A percentile compares a stretch with the other conserved stretches of the same genome.
phyloP scores from a whole-genome alignment of 1,284 basidiomycete species.

The Papiliotrema flavescens region DNA sequence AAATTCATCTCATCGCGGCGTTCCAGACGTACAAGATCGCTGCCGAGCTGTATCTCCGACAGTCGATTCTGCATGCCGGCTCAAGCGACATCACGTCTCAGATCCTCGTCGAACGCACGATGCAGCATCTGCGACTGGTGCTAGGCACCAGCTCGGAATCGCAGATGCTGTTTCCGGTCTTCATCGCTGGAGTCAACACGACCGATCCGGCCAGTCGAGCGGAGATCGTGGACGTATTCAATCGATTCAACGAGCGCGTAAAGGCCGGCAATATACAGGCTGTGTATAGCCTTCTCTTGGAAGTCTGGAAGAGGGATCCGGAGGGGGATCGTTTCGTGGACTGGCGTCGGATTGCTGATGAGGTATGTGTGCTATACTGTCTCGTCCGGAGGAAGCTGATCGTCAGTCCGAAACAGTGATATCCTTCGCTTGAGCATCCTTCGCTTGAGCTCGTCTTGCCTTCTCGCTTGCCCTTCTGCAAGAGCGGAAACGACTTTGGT shows the following conservation, averaged over 20 bases:
- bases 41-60: conserved; percentile 34
- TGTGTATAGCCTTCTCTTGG: conserved; percentile 23
- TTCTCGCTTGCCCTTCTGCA: no score
- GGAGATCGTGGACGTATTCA: conserved; percentile 23
- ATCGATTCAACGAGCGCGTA: conserved; percentile 24
- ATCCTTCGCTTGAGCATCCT: not conserved
- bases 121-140: conserved; percentile 23
- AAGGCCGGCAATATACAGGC: conserved; percentile 27
- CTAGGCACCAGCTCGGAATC: conserved; percentile 33
- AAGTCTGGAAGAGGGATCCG: conserved; percentile 31
- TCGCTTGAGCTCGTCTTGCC: no score
- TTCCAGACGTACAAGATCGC: conserved; percentile 33
- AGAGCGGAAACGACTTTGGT: no score
- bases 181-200: conserved; percentile 31
- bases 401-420: not conserved
- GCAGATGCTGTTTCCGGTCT: conserved; percentile 37
- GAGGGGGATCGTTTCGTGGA: conserved; percentile 25
- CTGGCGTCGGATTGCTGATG: conserved; percentile 22
- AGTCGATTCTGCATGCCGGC: conserved; percentile 20
- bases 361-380: conserved; percentile 5
- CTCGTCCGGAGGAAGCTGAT: not conserved
- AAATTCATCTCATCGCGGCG: conserved; percentile 20
- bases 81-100: conserved; percentile 25
- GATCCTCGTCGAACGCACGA: conserved; percentile 25
- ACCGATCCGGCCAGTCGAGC: conserved; percentile 16